A percentile compares a stretch with the other conserved stretches of the same genome.
Evolutionary conservation across 2,329 filamentous ascomycete genomes (phyloP).

Genomic region (Fusarium vanettenii): DNA sequence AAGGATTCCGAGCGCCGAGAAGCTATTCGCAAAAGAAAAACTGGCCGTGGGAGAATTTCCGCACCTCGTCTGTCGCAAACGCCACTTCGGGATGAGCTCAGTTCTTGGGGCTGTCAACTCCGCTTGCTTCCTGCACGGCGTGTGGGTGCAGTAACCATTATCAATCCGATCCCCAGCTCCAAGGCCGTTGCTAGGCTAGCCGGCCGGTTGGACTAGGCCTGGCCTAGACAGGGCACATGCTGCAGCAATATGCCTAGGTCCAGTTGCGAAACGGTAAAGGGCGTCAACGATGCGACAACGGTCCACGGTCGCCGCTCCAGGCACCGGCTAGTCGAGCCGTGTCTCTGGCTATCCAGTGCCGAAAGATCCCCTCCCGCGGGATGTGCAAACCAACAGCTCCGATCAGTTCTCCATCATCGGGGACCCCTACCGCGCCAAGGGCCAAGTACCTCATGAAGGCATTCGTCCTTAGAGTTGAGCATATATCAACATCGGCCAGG

Average conservation of each 20-base stretch:
- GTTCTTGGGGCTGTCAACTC: neutral
- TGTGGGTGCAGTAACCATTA: slow-evolving; percentile 1
- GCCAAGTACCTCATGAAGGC: neutral
- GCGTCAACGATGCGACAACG: slow-evolving; percentile 15
- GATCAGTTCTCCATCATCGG: neutral
- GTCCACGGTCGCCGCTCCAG: neutral
- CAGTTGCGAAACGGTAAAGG: neutral
- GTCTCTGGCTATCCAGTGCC: neutral
- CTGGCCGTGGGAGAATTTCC: slow-evolving; percentile 11
- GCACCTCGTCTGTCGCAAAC: slow-evolving; percentile 2
- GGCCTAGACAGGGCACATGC: slow-evolving; percentile 3
- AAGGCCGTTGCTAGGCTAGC: slow-evolving; percentile 9
- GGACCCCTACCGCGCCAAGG: neutral
- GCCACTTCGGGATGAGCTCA: slow-evolving; percentile 23
- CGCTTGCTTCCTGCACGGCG: slow-evolving; percentile 5
- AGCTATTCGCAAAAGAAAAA: slow-evolving; percentile 36
- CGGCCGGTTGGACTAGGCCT: neutral
- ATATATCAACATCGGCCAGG: neutral
- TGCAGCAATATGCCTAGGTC: slow-evolving; percentile 5
- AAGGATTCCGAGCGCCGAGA: slow-evolving; percentile 4
- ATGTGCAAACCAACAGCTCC: slow-evolving; percentile 20
- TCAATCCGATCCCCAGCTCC: slow-evolving; percentile 14
- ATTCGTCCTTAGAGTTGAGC: neutral
- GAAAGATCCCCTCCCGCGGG: slow-evolving; percentile 18
- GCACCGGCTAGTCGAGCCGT: slow-evolving; percentile 6